Base-by-base conservation (phyloP, 2,329 filamentous ascomycete species). In the Leptographium radiaticola region DNA sequence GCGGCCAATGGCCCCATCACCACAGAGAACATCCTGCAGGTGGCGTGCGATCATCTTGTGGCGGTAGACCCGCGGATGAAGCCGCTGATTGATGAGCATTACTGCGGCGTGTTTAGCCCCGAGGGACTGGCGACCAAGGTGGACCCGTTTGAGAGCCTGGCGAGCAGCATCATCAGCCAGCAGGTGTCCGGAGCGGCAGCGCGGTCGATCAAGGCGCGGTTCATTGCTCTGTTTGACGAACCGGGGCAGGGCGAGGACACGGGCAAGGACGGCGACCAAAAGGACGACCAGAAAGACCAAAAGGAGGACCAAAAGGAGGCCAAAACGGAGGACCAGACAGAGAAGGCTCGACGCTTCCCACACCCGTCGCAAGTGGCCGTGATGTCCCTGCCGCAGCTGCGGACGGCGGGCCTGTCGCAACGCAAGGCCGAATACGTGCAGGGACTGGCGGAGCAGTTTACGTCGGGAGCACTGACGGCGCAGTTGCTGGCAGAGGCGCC, bases 131-230 rank as follows among this genome's bases (percentile, higher is more conserved):
- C 84, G 33, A 89, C 96, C 67, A 75, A 81, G 59, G 80, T 96
- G 56, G 89, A 97, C 68, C 93, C 93, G 0, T 98, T 96, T 64
- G 84, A 86, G 61, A 83, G 81, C 55, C 75, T 98, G 38, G 78
- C 81, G 42, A 90, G 85, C 67, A 86, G 89, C 51, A 96, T 98
- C 64, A 95, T 97, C 62, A 89, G 88, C 52, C 93, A 97, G 70
- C 93, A 98, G 71, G 91, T 98, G 20, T 95, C 89, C 1, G 89
- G 91, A 18, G 89, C 89, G 7, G 93, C 93, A 0, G 93, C 93
- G 13, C 85, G 81, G 60, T 87, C 87, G 7, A 97, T 98, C 70
- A 90, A 91, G 67, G 79, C 78, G 50, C 91, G 88, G 59, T 96
- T 96, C 66, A 71, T 95, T 20, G 75, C 72, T 1, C 71, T 96